These are phyloP conservation scores for Laburnicola sp. DNA, from an alignment of 2,329 filamentous ascomycete genomes.

Conservation along the genomic window DNA sequence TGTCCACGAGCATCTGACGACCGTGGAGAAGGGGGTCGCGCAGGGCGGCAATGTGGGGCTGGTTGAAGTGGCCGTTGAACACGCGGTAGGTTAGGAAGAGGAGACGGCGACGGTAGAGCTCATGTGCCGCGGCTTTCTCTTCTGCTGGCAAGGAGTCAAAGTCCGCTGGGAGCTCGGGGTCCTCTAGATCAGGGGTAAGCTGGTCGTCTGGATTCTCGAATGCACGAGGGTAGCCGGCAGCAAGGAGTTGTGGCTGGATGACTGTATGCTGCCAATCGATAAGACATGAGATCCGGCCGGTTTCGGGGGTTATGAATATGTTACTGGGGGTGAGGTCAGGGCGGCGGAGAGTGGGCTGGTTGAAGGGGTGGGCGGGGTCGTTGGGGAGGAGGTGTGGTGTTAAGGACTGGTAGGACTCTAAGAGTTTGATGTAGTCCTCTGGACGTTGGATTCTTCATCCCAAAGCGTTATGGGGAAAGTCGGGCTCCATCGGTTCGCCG, in stretches of 20 bases:
- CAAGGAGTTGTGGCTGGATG: slow-evolving; percentile 16
- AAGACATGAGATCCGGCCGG: slow-evolving; percentile 14
- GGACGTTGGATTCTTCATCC: slow-evolving; percentile 17
- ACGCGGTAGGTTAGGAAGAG: slow-evolving; percentile 16
- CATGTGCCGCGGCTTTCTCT: slow-evolving; percentile 10
- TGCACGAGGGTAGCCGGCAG: slow-evolving; percentile 15
- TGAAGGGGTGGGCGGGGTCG: slow-evolving; percentile 14
- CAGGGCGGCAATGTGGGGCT: slow-evolving; percentile 16
- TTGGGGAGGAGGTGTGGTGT: slow-evolving; percentile 18
- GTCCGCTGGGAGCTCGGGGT: slow-evolving; percentile 16
- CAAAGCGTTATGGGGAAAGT: slow-evolving; percentile 17
- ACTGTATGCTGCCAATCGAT: slow-evolving; percentile 22
- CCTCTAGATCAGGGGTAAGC: slow-evolving; percentile 8
- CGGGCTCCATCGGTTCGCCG: slow-evolving; percentile 17
- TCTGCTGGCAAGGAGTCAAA: slow-evolving; percentile 10
- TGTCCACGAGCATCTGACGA: slow-evolving; percentile 21
- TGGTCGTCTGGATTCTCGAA: slow-evolving; percentile 19
- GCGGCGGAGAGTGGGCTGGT: slow-evolving; percentile 18
- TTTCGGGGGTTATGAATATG: slow-evolving; percentile 18
- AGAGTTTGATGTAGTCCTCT: slow-evolving; percentile 14
- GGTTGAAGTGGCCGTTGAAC: slow-evolving; percentile 15
- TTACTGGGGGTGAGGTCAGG: slow-evolving; percentile 19
- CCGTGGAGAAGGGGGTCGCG: slow-evolving; percentile 18
- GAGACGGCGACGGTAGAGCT: slow-evolving; percentile 18
- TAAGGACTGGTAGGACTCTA: slow-evolving; percentile 11